Evolutionary conservation across 176 grass and related monocot species (phyloP).

Genomic region (Ensete glaucum): DNA sequence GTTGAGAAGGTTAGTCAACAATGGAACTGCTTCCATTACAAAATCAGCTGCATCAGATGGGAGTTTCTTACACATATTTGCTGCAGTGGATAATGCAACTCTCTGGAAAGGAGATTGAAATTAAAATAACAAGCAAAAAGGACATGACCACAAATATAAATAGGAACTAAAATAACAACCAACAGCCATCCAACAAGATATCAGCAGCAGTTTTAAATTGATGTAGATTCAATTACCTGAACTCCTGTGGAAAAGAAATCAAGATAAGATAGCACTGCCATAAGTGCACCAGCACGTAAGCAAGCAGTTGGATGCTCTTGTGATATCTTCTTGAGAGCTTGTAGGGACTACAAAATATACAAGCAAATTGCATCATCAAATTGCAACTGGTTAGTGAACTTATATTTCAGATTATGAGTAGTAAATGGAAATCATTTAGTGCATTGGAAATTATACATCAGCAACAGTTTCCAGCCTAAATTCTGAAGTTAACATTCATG

Average conservation of each 20-base stretch:
- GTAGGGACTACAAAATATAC: conserved; percentile 50
- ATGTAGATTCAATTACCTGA: conserved; percentile 35
- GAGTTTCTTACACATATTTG: conserved; percentile 92
- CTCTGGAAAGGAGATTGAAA: conserved; percentile 36
- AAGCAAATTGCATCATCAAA: neutral
- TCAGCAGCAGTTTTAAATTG: neutral
- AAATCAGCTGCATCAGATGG: conserved; percentile 90
- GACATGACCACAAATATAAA: neutral
- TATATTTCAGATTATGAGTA: neutral
- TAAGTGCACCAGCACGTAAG: conserved; percentile 32
- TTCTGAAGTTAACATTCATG: too few species aligned
- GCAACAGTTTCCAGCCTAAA: neutral
- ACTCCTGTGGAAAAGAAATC: conserved; percentile 92
- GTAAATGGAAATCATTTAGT: neutral
- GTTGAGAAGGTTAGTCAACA: conserved; percentile 82
- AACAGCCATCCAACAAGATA: conserved; percentile 17
- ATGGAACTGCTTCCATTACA: conserved; percentile 84
- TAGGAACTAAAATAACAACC: neutral
- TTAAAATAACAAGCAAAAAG: neutral
- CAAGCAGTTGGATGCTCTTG: conserved; percentile 17
- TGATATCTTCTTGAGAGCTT: conserved; percentile 51
- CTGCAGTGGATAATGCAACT: conserved; percentile 76
- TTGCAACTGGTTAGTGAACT: conserved; percentile 7
- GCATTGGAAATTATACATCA: neutral
- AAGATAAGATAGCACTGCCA: conserved; percentile 40